Evolutionary conservation across 805 yeast genomes (phyloP), one percentile per base, ranked within the genome.

Genomic region (Pichia cephalocereana): DNA sequence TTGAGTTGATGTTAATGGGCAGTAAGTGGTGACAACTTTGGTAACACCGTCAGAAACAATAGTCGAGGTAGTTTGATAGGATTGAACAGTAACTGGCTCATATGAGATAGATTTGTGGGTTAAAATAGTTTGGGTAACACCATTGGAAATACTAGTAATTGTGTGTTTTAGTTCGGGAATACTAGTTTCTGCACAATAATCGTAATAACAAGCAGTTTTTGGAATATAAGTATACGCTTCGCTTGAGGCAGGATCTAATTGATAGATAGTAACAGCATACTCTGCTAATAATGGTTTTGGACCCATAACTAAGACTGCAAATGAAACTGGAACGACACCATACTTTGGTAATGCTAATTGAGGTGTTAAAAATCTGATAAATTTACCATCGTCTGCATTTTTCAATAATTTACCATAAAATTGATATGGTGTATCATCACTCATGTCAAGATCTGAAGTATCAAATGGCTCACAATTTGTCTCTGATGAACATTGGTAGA

Each of bases 21-120:
- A 49, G 28, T 51, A 52, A 8, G 58, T 55, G 2, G 59, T 56
- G 14, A 57, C 43, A 26, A 40, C 51, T 10, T 54, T 51, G 9
- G 51, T 42, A 3, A 27, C 38, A 18, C 59, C 60, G 34, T 48
- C 44, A 40, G 52, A 40, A 19, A 50, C 48, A 2, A 50, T 43
- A 36, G 46, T 44, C 26, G 50, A 52, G 15, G 56, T 50, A 38
- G 55, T 53, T 27, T 23, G n/a, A n/a, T 39, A 40, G 4, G 47
- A 41, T 18, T 48, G 44, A 18, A 49, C 38, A 18, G 45, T 12
- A 3, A 14, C 37, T 6, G 48, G 26, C 8, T 19, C 42, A 26
- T 18, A 40, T n/a, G 44, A 32, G 18, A 52, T 40, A 6, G 49
- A 15, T 6, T 37, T 17, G 26, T 45, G 47, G 8, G 53, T 52